A percentile compares a stretch with the other conserved stretches of the same genome.
These are phyloP conservation scores for Paragyromitra xinjiangensis DNA, from an alignment of 495 filamentous ascomycete species.

Conservation along the genomic window DNA sequence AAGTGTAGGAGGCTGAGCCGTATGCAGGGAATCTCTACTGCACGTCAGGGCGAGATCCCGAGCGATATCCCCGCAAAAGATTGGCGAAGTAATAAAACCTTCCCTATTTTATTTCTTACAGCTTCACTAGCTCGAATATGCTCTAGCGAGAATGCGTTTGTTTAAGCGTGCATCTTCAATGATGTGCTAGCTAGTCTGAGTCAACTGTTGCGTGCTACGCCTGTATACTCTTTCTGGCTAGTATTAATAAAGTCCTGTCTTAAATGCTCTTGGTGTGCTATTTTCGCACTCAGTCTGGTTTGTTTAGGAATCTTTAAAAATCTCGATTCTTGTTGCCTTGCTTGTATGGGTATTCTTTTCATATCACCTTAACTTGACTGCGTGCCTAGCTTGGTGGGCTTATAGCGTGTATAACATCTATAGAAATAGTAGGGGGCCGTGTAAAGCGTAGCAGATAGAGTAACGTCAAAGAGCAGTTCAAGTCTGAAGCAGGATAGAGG, in stretches of 20 bases:
- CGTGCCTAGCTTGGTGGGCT: no score
- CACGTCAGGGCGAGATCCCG: not conserved
- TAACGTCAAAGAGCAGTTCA: not conserved
- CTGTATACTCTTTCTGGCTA: no score
- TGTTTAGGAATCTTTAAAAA: not conserved
- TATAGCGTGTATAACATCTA: no score
- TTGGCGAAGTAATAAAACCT: conserved; percentile 11
- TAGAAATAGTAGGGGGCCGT: no score
- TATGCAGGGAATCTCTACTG: not conserved
- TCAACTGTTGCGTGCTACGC: no score
- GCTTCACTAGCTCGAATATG: not conserved
- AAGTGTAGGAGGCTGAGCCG: not conserved
- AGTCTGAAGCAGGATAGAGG: not conserved
- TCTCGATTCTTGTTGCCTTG: not conserved
- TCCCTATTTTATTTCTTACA: not conserved
- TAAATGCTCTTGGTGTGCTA: not conserved
- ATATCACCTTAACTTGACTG: not conserved
- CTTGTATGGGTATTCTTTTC: not conserved
- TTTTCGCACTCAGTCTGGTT: not conserved
- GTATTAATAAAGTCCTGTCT: not conserved
- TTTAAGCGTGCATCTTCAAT: not conserved
- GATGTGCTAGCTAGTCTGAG: not conserved
- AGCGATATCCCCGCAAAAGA: conserved; percentile 4
- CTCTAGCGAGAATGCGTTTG: not conserved
- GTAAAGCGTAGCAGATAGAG: not conserved